These are phyloP conservation scores for Fusarium palustre DNA, from an alignment of 2,329 filamentous ascomycete species.

Conservation along the genomic window DNA sequence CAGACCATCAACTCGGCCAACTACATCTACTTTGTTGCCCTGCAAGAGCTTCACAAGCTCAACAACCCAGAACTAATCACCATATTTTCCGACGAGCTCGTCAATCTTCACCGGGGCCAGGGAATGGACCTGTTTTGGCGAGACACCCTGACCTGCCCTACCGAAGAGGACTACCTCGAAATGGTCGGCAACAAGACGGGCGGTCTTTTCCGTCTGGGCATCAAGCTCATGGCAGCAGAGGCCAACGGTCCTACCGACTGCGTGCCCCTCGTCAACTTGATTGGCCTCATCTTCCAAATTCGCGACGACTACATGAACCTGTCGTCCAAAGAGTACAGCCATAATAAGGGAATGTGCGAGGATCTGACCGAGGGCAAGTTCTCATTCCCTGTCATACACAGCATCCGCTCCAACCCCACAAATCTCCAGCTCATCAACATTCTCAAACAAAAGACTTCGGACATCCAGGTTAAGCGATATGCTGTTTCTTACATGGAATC, in stretches of 20 bases:
- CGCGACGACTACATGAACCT: slow-evolving; percentile 96
- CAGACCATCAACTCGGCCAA: slow-evolving; percentile 94
- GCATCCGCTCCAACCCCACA: slow-evolving; percentile 79
- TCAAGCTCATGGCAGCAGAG: slow-evolving; percentile 90
- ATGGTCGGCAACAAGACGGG: slow-evolving; percentile 95
- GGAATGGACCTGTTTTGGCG: slow-evolving; percentile 94
- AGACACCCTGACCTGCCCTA: slow-evolving; percentile 84
- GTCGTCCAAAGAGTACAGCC: slow-evolving; percentile 76
- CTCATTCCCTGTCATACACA: slow-evolving; percentile 94
- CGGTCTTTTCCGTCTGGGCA: slow-evolving; percentile 83
- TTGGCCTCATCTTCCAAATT: slow-evolving; percentile 91
- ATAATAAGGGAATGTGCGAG: slow-evolving; percentile 94
- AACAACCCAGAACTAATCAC: slow-evolving; percentile 73
- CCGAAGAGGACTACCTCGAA: slow-evolving; percentile 90
- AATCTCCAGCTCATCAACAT: slow-evolving; percentile 91
- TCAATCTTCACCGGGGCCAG: slow-evolving; percentile 87
- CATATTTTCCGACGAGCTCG: slow-evolving; percentile 83
- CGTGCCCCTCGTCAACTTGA: slow-evolving; percentile 84
- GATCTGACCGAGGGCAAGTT: slow-evolving; percentile 98
- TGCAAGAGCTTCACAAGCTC: slow-evolving; percentile 79
- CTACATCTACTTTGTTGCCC: slow-evolving; percentile 86
- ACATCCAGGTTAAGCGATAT: slow-evolving; percentile 90
- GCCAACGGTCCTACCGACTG: slow-evolving; percentile 71
- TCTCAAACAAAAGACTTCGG: slow-evolving; percentile 86
- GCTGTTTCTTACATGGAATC: slow-evolving; percentile 91